A percentile compares a stretch with the other conserved stretches of the same genome.
Evolutionary conservation across 441 rosid genomes (phyloP).

Genomic region (Gossypium schwendimanii): DNA sequence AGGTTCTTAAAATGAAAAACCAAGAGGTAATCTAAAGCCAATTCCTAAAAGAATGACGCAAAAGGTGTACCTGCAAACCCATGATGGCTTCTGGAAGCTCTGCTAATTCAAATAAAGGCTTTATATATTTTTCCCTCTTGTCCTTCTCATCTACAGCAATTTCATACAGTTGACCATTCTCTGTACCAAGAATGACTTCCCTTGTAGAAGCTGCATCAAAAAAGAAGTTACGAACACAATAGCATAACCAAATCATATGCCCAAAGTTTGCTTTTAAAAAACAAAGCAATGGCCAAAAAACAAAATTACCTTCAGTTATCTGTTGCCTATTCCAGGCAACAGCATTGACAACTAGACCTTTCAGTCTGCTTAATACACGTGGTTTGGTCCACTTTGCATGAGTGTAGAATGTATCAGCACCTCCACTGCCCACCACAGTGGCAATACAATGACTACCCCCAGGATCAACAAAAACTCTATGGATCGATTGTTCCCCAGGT

Average conservation of each 20-base stretch:
- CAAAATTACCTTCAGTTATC: conserved; percentile 78
- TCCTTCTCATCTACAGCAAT: conserved; percentile 96
- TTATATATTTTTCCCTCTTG: conserved; percentile 86
- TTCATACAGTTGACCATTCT: conserved; percentile 86
- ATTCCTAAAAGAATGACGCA: neutral
- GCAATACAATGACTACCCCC: conserved; percentile 96
- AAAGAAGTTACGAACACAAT: conserved; percentile 3
- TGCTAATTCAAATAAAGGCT: conserved; percentile 63
- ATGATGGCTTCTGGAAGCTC: conserved; percentile 96
- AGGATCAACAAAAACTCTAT: conserved; percentile 91
- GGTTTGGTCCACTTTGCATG: conserved; percentile 98
- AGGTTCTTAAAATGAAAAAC: conserved; percentile 7
- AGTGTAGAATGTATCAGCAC: conserved; percentile 80
- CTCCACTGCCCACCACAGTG: conserved; percentile 70
- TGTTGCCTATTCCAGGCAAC: conserved; percentile 97
- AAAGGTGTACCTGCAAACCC: conserved; percentile 72
- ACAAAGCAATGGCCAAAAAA: neutral
- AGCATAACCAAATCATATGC: conserved; percentile 14
- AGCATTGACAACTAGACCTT: conserved; percentile 75
- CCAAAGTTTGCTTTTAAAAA: conserved; percentile 4
- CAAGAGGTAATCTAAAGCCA: conserved; percentile 6
- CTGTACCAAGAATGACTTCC: conserved; percentile 87
- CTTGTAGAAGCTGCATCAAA: conserved; percentile 65
- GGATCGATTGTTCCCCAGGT: conserved; percentile 85
- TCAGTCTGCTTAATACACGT: conserved; percentile 64